Base-by-base conservation (phyloP, 2,329 filamentous ascomycete species). In the Capronia epimyces region DNA sequence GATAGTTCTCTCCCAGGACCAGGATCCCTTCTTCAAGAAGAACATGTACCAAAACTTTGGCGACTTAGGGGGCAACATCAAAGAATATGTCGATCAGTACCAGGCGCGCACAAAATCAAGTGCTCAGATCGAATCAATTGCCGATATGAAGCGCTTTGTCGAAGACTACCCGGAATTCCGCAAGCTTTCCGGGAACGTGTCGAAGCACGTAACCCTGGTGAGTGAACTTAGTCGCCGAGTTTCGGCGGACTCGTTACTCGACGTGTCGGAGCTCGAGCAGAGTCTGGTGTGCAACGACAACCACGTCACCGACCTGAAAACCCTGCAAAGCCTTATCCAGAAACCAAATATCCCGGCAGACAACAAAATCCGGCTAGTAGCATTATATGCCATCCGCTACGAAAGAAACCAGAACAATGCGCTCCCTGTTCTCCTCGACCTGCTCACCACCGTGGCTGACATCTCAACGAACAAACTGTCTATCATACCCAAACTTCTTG, bases 11-110 rank as follows among this genome's bases (percentile, higher is more conserved):
- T 95, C 91, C 1, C 90, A 93, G 69, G 93, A 98, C 58, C 93
- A 98, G 69, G 93, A 98, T 64, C 90, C 93, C 0, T 98, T 98
- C 72, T 98, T 98, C 75, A 96, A 85, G 70, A 96, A 96, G 74
- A 97, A 97, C 69, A 97, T 97, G 90, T 97, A 90, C 62, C 80
- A 95, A 63, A 97, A 97, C 66, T 98, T 97, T 68, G 90, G 91
- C 48, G 90, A 97, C 60, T 77, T 98, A 4, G 90, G 93, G 9
- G 87, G 91, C 34, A 96, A 94, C 61, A 95, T 96, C 66, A 97
- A 97, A 68, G 90, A 96, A 79, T 98, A 98, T 62, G 93, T 98
- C 49, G 90, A 95, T 65, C 93, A 97, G 66, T 98, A 97, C 65
- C 93, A 97, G 63, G 89, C 87, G 10, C 96, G 95, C 67, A 95